phyloP scores from a whole-genome alignment of 169 alveolate species.

The Cryptosporidium parvum region DNA sequence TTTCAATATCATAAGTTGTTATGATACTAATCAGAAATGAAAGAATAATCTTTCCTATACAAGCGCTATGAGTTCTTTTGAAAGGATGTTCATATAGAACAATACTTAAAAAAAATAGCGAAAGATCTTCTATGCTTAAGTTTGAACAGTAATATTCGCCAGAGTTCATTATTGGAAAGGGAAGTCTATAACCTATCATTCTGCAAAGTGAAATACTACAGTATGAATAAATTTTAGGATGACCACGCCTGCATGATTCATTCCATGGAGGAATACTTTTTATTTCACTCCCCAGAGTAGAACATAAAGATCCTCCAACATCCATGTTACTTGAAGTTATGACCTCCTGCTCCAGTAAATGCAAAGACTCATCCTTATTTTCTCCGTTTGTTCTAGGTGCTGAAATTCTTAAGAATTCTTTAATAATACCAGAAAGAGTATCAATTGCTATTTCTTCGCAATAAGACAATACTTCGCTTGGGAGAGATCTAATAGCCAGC shows the following conservation, averaged over 20 bases:
- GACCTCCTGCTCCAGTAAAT: conserved; percentile 35
- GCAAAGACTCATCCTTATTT: background rate
- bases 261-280: conserved; percentile 73
- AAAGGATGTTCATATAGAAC: conserved; percentile 75
- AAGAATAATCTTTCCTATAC: conserved; percentile 60
- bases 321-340: background rate
- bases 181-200: conserved; percentile 75
- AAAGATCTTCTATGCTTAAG: conserved; percentile 61
- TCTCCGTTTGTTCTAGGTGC: background rate
- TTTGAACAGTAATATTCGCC: conserved; percentile 65
- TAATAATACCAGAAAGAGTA: conserved; percentile 65
- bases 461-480: conserved; percentile 46
- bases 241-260: conserved; percentile 75
- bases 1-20: conserved; percentile 52
- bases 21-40: conserved; percentile 60
- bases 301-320: background rate
- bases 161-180: conserved; percentile 69
- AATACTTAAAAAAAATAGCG: conserved; percentile 61
- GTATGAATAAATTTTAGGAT: conserved; percentile 57
- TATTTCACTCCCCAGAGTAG: conserved; percentile 9
- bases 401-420: conserved; percentile 10
- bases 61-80: conserved; percentile 58
- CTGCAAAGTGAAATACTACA: conserved; percentile 69
- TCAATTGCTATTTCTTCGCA: conserved; percentile 71
- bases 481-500: conserved; percentile 72